These are phyloP conservation scores for Pochonia chlamydosporia DNA, from an alignment of 2,329 filamentous ascomycete species.

Conservation along the genomic window DNA sequence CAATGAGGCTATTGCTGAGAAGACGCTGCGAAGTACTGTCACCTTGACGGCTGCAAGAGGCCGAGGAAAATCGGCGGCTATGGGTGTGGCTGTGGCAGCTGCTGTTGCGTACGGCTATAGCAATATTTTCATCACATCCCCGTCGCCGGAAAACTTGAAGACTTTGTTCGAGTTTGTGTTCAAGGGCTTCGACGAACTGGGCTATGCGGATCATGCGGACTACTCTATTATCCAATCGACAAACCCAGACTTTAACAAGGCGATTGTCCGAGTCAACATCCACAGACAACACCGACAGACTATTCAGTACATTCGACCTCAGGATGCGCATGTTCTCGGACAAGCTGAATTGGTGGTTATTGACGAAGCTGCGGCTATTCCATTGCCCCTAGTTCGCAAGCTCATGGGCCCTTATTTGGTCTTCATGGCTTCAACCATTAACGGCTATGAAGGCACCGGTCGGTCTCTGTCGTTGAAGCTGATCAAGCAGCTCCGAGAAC, in stretches of 20 bases:
- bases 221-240: constrained; percentile 98
- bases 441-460: constrained; percentile 96
- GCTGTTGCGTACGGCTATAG: constrained; percentile 95
- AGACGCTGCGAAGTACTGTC: constrained; percentile 89
- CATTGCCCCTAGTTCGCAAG: constrained; percentile 84
- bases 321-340: constrained; percentile 90
- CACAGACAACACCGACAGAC: constrained; percentile 93
- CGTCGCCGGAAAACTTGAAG: constrained; percentile 96
- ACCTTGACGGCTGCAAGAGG: constrained; percentile 90
- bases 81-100: constrained; percentile 90
- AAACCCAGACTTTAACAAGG: constrained; percentile 98
- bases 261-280: constrained; percentile 93
- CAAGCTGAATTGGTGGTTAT: constrained; percentile 95
- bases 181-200: constrained; percentile 93
- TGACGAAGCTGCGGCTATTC: constrained; percentile 95
- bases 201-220: constrained; percentile 90
- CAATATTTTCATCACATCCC: constrained; percentile 98
- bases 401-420: constrained; percentile 95
- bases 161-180: constrained; percentile 98
- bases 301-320: constrained; percentile 96
- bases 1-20: constrained; percentile 92
- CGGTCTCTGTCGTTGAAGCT: constrained; percentile 91
- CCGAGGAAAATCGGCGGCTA: constrained; percentile 91
- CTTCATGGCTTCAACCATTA: constrained; percentile 99
- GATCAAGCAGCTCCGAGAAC: constrained; percentile 93